Evolutionary conservation across 2,329 filamentous ascomycete genomes (phyloP), one percentile per base, ranked within the genome.

Genomic region (Diaporthe destruens): DNA sequence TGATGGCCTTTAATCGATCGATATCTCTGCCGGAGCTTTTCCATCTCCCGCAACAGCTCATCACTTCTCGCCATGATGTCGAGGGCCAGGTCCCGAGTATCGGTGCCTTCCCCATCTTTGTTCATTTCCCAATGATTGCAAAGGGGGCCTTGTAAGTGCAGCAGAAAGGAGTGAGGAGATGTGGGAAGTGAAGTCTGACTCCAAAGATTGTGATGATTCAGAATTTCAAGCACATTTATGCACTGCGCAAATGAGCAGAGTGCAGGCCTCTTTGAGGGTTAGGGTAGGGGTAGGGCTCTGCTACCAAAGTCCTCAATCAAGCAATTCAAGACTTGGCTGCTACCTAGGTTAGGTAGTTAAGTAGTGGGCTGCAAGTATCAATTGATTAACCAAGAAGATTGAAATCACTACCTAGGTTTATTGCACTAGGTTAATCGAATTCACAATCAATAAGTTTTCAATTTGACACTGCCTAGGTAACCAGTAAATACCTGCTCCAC

Each of bases 1-100:
- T 65, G 68, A 3, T 44, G 44, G 57, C 71, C 72, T 14, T 55
- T 57, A 34, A 54, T n/a, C 3, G 53, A 36, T 29, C 54, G 57
- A 14, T 70, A 61, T 55, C 25, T 61, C 32, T 72, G 57, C 34
- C 72, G 71, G 32, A 74, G 66, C 44, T 69, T 53, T 20, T 57
- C 53, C 66, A 74, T 74, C 34, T 75, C 63, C 12, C 65, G 59
- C 8, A 75, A 34, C 32, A 75, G 69, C 25, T n/a, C 42, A 14
- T 69, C 59, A 49, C 73, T 71, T 18, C 57, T 56, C 42, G 51
- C 11, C 23, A 70, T 29, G 25, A 75, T 69, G 23, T 75, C 72
- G 11, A n/a, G 49, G 11, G 73, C 73, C 61, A 74, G 11, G 12
- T 61, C 55, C 32, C 29, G 32, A 8, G 51, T 42, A 39, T 59